phyloP scores from a whole-genome alignment of 805 yeast species.

The Sugiyamaella chiloensis region DNA sequence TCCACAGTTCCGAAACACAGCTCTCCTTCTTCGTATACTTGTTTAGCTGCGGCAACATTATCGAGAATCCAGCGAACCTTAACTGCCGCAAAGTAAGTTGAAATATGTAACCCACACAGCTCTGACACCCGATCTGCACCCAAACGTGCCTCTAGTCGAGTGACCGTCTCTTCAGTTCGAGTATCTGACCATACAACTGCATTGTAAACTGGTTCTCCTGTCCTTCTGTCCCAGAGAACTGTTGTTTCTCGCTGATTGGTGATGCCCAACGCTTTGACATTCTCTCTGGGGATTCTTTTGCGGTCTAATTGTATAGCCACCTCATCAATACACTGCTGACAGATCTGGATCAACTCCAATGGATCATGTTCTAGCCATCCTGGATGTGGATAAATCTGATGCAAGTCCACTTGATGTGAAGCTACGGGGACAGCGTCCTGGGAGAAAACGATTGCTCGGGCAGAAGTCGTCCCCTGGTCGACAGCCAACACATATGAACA shows the following conservation, averaged over 20 bases:
- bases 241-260: conserved; percentile 97
- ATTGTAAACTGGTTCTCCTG: conserved; percentile 78
- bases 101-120: conserved; percentile 80
- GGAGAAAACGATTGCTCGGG: conserved; percentile 80
- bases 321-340: conserved; percentile 62
- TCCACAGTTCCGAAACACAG: conserved; percentile 93
- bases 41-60: conserved; percentile 62
- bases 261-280: conserved; percentile 73
- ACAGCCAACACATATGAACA: conserved; percentile 56
- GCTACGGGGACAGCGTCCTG: conserved; percentile 74
- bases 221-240: conserved; percentile 72
- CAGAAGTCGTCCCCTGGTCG: conserved; percentile 88
- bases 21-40: conserved; percentile 70
- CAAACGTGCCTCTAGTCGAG: conserved; percentile 54
- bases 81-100: conserved; percentile 88
- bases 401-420: conserved; percentile 85
- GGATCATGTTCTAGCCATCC: conserved; percentile 94
- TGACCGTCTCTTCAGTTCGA: conserved; percentile 71
- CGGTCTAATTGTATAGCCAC: conserved; percentile 33
- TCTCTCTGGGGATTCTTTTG: conserved; percentile 33
- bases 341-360: conserved; percentile 72
- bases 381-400: conserved; percentile 41
- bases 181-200: conserved; percentile 98
- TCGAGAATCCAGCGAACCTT: conserved; percentile 87
- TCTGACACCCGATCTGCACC: conserved; percentile 55